Evolutionary conservation across 768 basidiomycete genomes (phyloP), one percentile per base, ranked within the genome.

Genomic region (Suillus bovinus): DNA sequence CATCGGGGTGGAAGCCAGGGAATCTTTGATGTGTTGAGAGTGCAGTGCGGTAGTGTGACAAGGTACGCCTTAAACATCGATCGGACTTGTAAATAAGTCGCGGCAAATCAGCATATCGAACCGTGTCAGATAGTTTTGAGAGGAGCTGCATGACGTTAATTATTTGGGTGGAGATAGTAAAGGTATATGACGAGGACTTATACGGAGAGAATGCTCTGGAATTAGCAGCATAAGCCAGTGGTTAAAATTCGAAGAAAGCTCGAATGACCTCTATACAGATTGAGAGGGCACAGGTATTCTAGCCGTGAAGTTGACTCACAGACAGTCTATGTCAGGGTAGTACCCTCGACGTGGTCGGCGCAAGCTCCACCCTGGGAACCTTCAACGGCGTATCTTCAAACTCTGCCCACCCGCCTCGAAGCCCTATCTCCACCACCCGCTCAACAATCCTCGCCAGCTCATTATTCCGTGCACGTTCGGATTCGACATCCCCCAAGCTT

Each of bases 371-470:
- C 38, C 74, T 79, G 6, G 85, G 81, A 0, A 83, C 55, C 55
- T 77, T 77, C 49, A 91, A 65, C 4, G 88, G 86, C 5, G 84
- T 86, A 33, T 79, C 82, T 44, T 88, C 78, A 64, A 89, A 82
- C 66, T 89, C 87, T 27, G 82, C 81, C 86, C 83, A 87, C 0
- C 86, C 87, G 4, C 84, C 82, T 42, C 83, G 78, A 54, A 87
- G 65, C 1, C 88, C 87, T 59, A 89, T 85, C 57, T 90, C 87
- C 9, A 92, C 86, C 10, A 93, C 76, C 22, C 86, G 81, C 58
- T 88, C 81, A 44, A 92, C 74, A 53, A 91, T 84, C 60, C 80
- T 79, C 24, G 83, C 78, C n/a, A 93, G 75, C 65, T 91, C 86
- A 55, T 86, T 86, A 63, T 84, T 86, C 69, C 90, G 47, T 33